A percentile compares a stretch with the other conserved stretches of the same genome.
These are phyloP conservation scores for Pistacia vera DNA, from an alignment of 345 rosid species.

Conservation along the genomic window DNA sequence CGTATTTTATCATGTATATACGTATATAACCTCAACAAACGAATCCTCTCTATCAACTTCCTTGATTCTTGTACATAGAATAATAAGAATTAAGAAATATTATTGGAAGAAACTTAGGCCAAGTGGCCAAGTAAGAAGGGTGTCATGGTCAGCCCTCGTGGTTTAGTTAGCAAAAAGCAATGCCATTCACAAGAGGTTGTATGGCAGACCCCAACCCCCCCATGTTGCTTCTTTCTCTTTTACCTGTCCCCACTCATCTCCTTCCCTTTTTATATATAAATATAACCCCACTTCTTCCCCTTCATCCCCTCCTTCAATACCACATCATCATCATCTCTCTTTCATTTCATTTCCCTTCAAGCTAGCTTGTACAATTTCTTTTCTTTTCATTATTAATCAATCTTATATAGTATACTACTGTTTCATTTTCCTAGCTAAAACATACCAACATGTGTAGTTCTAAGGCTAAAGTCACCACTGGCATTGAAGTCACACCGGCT, in stretches of 20 bases:
- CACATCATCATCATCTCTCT: neutral
- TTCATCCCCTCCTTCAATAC: neutral
- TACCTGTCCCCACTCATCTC: slow-evolving; percentile 22
- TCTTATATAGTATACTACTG: too few relatives aligned
- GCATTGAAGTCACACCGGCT: slow-evolving; percentile 24
- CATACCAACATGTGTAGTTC: slow-evolving; percentile 39
- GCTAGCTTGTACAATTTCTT: neutral
- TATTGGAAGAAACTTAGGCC: slow-evolving; percentile 14
- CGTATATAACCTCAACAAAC: slow-evolving; percentile 5
- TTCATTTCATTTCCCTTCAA: neutral
- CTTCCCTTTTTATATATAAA: slow-evolving; percentile 6
- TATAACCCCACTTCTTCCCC: slow-evolving; percentile 4
- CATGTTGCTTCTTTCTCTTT: slow-evolving; percentile 29
- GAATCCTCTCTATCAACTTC: slow-evolving; percentile 21
- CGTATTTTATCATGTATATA: too few relatives aligned
- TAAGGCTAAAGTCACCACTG: slow-evolving; percentile 38
- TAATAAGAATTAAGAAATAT: neutral
- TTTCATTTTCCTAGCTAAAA: neutral
- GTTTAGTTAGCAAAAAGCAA: slow-evolving; percentile 38
- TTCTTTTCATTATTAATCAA: neutral
- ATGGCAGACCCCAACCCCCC: slow-evolving; percentile 50
- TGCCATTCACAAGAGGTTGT: slow-evolving; percentile 37
- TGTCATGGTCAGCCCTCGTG: slow-evolving; percentile 33
- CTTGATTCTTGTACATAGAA: slow-evolving; percentile 20
- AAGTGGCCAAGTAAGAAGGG: slow-evolving; percentile 22